Evolutionary conservation across 495 filamentous ascomycete genomes (phyloP).

Genomic region (Podospora sp.): DNA sequence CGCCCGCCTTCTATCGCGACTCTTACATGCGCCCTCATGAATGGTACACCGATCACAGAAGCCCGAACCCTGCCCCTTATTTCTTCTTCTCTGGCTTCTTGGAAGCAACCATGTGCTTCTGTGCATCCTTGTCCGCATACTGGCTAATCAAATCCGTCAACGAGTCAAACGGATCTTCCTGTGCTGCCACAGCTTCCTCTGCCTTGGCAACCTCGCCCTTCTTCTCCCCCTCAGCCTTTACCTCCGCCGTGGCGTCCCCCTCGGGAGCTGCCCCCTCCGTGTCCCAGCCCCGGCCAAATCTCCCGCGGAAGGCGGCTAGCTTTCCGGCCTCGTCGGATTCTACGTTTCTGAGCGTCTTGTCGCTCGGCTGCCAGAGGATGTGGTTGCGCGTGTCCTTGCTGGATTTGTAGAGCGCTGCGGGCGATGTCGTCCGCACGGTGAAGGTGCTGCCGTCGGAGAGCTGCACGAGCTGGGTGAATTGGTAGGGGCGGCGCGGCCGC

Average conservation of each 20-base stretch:
- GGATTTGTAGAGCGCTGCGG: conserved; percentile 71
- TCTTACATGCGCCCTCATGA: not conserved
- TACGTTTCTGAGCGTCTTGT: conserved; percentile 75
- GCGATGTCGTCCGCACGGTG: conserved; percentile 85
- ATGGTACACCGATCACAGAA: not conserved
- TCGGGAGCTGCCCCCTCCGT: conserved; percentile 24
- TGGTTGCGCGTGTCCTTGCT: conserved; percentile 88
- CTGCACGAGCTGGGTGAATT: conserved; percentile 93
- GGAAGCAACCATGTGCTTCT: conserved; percentile 32
- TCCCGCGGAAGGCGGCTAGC: conserved; percentile 77
- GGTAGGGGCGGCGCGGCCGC: conserved; percentile 88
- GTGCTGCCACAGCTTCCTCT: not conserved
- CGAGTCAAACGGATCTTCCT: conserved; percentile 50
- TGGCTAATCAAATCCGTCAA: conserved; percentile 71
- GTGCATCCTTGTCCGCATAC: conserved; percentile 50
- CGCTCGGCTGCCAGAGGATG: conserved; percentile 83
- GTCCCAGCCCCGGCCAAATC: conserved; percentile 86
- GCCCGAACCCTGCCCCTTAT: not conserved
- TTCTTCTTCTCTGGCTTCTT: conserved; percentile 38
- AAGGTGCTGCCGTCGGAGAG: conserved; percentile 90
- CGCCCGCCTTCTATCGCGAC: not conserved
- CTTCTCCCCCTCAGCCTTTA: conserved; percentile 27
- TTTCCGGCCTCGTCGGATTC: conserved; percentile 96
- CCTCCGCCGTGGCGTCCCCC: conserved; percentile 27
- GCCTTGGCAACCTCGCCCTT: conserved; percentile 29